Percentiles rank a stretch among this genome's conserved stretches.
Conservation (phyloP, 2,329 filamentous ascomycete species). For the Stagonosporopsis tanaceti region DNA sequence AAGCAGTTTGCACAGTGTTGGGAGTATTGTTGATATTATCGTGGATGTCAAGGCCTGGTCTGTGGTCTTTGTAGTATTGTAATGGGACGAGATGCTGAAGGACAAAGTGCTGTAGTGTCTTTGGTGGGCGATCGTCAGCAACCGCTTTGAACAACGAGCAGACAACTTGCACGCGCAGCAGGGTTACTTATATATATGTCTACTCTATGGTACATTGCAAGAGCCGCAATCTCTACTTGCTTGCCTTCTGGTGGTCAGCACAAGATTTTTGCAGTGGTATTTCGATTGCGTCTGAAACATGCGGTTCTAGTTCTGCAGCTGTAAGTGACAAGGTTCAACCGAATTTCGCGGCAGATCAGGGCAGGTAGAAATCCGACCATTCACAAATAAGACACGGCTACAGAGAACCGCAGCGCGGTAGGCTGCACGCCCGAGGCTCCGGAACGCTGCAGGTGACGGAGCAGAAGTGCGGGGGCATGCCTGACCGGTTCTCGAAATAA, state of each 20-base stretch:
- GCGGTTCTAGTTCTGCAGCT: not conserved
- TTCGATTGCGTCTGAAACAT: not conserved
- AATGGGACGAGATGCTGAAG: not conserved
- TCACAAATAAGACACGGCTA: not conserved
- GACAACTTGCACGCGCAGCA: not conserved
- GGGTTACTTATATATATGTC: not conserved
- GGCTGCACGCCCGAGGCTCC: not conserved
- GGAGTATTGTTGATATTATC: not conserved
- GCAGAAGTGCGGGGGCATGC: not conserved
- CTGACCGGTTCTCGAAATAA: not conserved
- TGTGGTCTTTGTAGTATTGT: not conserved
- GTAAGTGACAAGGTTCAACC: not conserved
- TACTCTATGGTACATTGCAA: not conserved
- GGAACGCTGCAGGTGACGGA: not conserved
- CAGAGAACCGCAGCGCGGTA: not conserved
- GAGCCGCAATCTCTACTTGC: not conserved
- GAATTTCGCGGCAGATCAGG: not conserved
- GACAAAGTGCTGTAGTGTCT: not conserved
- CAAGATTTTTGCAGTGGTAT: not conserved
- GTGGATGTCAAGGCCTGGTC: not conserved
- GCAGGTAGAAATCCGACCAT: not conserved
- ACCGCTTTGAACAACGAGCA: not conserved
- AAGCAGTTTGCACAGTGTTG: not conserved
- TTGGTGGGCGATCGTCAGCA: not conserved
- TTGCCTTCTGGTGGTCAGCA: constrained; percentile 2